phyloP scores from a whole-genome alignment of 495 filamentous ascomycete genomes.

The Xylaria scruposa region DNA sequence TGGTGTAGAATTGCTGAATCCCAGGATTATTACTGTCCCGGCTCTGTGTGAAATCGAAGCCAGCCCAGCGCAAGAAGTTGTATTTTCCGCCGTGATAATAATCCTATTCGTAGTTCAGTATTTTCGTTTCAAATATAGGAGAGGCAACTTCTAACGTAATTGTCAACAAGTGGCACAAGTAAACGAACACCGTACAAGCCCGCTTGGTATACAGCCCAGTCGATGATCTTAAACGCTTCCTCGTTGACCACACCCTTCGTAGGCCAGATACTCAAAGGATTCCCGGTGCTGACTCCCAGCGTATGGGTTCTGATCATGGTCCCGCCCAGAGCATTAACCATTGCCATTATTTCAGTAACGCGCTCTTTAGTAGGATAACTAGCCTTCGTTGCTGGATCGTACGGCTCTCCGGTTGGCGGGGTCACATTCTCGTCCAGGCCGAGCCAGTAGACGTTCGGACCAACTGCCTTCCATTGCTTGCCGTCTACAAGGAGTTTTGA shows the following conservation, averaged over 20 bases:
- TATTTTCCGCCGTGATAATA: slow-evolving; percentile 67
- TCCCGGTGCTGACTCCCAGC: slow-evolving; percentile 59
- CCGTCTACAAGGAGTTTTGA: slow-evolving; percentile 48
- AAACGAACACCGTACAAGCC: slow-evolving; percentile 56
- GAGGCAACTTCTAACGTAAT: slow-evolving; percentile 42
- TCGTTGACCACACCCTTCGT: slow-evolving; percentile 53
- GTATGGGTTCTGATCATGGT: slow-evolving; percentile 62
- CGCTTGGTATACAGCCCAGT: slow-evolving; percentile 63
- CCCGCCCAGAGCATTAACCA: slow-evolving; percentile 57
- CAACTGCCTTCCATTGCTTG: slow-evolving; percentile 57
- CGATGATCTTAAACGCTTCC: slow-evolving; percentile 57
- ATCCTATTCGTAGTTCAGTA: slow-evolving; percentile 40
- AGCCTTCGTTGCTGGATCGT: slow-evolving; percentile 54
- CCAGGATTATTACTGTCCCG: slow-evolving; percentile 46
- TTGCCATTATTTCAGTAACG: slow-evolving; percentile 60
- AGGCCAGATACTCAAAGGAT: slow-evolving; percentile 59
- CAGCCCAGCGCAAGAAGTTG: slow-evolving; percentile 59
- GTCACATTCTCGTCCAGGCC: slow-evolving; percentile 64
- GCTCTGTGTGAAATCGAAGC: slow-evolving; percentile 53
- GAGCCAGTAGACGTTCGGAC: slow-evolving; percentile 64
- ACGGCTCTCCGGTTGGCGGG: slow-evolving; percentile 56
- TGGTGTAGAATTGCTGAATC: slow-evolving; percentile 61
- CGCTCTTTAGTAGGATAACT: slow-evolving; percentile 62
- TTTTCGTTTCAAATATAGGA: too few relatives aligned
- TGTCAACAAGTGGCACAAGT: slow-evolving; percentile 57